These are phyloP conservation scores for Lentinula detonsa DNA, from an alignment of 768 basidiomycete species.

Conservation along the genomic window DNA sequence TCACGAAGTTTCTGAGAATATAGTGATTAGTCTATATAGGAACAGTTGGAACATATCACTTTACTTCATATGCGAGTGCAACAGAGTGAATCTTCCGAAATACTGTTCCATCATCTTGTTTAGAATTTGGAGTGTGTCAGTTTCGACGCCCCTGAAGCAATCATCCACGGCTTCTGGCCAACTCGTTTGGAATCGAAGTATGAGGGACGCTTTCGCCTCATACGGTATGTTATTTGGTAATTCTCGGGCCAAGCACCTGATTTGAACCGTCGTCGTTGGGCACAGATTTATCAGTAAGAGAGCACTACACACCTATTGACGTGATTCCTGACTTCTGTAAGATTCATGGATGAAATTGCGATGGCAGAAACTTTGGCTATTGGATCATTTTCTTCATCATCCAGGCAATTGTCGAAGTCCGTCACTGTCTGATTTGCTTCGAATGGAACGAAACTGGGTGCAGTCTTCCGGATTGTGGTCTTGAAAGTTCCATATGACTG, in stretches of 20 bases:
- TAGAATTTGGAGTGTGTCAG: constrained; percentile 14
- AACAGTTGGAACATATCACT: not conserved
- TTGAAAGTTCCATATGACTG: constrained; percentile 22
- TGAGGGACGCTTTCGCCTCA: constrained; percentile 19
- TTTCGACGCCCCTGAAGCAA: constrained; percentile 7
- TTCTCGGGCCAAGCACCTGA: constrained; percentile 15
- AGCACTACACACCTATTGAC: constrained; percentile 21
- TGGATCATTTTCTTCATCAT: constrained; percentile 11
- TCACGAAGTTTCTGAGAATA: not conserved
- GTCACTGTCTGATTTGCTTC: not conserved
- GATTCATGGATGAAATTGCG: constrained; percentile 15
- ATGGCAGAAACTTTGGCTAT: constrained; percentile 12
- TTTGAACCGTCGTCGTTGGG: no score
- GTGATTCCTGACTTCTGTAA: constrained; percentile 26
- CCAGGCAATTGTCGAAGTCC: constrained; percentile 10
- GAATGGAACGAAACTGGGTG: constrained; percentile 29
- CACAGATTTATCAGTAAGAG: not conserved
- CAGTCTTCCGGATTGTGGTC: constrained; percentile 22
- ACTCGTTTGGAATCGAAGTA: constrained; percentile 13
- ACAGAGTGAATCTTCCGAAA: constrained; percentile 28
- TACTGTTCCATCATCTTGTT: constrained; percentile 14
- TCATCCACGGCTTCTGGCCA: constrained; percentile 15
- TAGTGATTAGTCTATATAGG: not conserved
- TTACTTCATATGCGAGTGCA: constrained; percentile 24
- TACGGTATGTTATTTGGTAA: constrained; percentile 24